Evolutionary conservation across 83 land plant species (phyloP), one percentile per base, ranked within the genome.

Genomic region (Picea abies): DNA sequence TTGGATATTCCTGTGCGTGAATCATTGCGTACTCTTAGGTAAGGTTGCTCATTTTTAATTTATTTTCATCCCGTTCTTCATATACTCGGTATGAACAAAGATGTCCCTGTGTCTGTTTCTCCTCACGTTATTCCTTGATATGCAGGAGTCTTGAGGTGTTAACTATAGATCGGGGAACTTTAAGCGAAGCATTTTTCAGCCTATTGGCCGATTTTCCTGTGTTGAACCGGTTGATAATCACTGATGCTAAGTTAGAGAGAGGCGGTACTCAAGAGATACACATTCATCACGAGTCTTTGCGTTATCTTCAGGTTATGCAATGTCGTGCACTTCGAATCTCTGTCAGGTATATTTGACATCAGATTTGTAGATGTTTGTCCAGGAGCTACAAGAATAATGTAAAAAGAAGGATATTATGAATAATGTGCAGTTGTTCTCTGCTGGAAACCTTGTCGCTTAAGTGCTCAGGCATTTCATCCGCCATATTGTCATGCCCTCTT

Each of bases 301-400:
- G 81, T 22, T 82, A 85, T 49, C 90, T 98, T 37, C 84, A 91
- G 19, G 85, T 98, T 44, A 82, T 87, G 14, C 90, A 90, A 80
- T 98, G 99, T 72, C 96, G 96, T 23, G 91, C 87, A 35, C 87
- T 90, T 23, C 97, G 99, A 16, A 84, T 98, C 80, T 88, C 90
- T 26, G 82, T 97, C 82, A 93, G 95, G 99, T 95, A 58, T 35
- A 75, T 76, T 76, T 73, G 66, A 39, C 79, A 26, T 71, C 35
- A 60, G 41, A 56, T 20, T 60, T 6, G 22, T 14, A 44, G 3
- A 64, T 64, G 6, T 26, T 73, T 41, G 47, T 73, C 26, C 41
- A 22, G 17, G 23, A 75, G 56, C 11, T 75, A 19, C 11, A 22
- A 47, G 6, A 47, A 20, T 14, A n/a, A 44, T 19, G 12, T 15